Evolutionary conservation across 2,329 filamentous ascomycete genomes (phyloP), one percentile per base, ranked within the genome.

Genomic region (Coniochaeta hoffmannii): DNA sequence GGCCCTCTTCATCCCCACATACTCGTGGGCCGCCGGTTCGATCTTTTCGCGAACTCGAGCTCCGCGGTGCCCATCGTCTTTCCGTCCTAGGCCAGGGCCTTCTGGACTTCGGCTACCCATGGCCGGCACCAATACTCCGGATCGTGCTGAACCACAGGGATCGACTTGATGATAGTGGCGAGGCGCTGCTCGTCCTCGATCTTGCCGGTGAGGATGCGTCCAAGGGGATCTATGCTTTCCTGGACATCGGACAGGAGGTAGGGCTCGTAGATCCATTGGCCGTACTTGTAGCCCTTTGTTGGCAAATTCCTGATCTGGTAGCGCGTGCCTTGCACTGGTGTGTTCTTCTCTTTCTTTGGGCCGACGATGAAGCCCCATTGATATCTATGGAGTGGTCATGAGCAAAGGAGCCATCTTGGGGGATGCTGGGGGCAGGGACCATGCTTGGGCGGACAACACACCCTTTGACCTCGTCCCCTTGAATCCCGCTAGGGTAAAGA

Each of bases 121-220:
- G 62, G 64, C 5, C 69, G 67, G 57, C 71, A 75, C n/a, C 66
- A 67, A 69, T 71, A 77, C 44, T 59, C 61, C 7, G 65, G 63
- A 41, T 74, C 66, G 46, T 60, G 57, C 50, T 71, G 64, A 3
- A 69, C 56, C 6, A 76, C 57, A 4, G 70, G 68, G 5, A 66
- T 60, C 1, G 50, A 35, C 17, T 64, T 64, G 5, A 76, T 53
- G 28, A 73, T 68, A 1, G 63, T 53, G 14, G 67, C 30, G 3
- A 76, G 64, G 1, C 65, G 63, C 15, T 56, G 17, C 51, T 70
- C 62, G 56, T 75, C 63, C 19, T 63, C 60, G 28, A 76, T 57
- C 59, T 76, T 76, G 32, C 67, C 72, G 53, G 75, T 66, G 12
- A 70, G 3, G 56, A 74, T 55, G 9, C 71, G 71, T 1, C 62